phyloP scores from a whole-genome alignment of 1,284 basidiomycete genomes.

The Porodaedalea pini region DNA sequence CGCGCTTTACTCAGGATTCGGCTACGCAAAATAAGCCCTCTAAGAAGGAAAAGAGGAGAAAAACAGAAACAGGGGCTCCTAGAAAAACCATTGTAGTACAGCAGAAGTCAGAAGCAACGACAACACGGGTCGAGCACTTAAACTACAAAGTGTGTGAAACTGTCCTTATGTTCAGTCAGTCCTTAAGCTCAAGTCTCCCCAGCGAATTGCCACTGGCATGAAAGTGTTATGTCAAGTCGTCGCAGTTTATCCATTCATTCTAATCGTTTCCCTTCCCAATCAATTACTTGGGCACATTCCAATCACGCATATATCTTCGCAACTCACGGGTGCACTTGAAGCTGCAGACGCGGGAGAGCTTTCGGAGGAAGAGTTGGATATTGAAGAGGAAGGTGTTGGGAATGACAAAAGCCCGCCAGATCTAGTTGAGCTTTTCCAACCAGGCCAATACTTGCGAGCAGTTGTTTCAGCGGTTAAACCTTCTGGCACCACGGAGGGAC shows the following conservation, averaged over 20 bases:
- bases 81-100: conserved; percentile 11
- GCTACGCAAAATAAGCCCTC: conserved; percentile 29
- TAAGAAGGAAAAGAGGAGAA: conserved; percentile 26
- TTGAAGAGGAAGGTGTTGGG: conserved; percentile 44
- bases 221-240: conserved; percentile 85
- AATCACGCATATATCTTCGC: conserved; percentile 89
- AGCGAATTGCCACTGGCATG: conserved; percentile 85
- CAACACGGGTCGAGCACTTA: conserved; percentile 81
- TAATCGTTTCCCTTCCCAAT: conserved; percentile 91
- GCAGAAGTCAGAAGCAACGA: conserved; percentile 34
- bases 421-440: conserved; percentile 70
- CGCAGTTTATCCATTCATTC: conserved; percentile 83
- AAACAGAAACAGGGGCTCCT: conserved; percentile 9
- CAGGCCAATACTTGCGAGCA: conserved; percentile 85
- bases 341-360: conserved; percentile 47
- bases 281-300: conserved; percentile 95
- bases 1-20: conserved; percentile 22
- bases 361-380: conserved; percentile 39
- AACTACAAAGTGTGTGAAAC: conserved; percentile 77
- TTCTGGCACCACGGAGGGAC: conserved; percentile 55
- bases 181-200: background rate
- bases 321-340: conserved; percentile 74
- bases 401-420: conserved; percentile 50
- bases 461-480: conserved; percentile 68
- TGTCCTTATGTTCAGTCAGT: background rate